Evolutionary conservation across 1,284 basidiomycete genomes (phyloP).

Genomic region (Ganoderma lingzhi): DNA sequence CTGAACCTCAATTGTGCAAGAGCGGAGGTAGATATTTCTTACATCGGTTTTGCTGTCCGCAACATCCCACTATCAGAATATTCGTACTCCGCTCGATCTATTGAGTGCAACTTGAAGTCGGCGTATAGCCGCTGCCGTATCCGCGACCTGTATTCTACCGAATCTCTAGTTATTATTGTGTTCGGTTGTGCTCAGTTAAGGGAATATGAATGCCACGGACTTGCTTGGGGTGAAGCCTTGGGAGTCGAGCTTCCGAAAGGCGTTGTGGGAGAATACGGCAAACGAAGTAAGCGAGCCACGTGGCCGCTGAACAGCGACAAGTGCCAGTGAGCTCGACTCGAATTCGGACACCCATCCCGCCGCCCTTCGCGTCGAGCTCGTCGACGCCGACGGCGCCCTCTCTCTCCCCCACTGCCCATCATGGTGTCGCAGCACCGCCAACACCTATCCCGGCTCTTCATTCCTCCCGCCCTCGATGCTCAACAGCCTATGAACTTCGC

Average conservation of each 20-base stretch:
- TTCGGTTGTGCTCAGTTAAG: too few relatives aligned
- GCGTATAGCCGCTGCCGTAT: too few relatives aligned
- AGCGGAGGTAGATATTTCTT: too few relatives aligned
- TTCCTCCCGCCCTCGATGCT: constrained; percentile 42
- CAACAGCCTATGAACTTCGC: constrained; percentile 43
- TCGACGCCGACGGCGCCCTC: constrained; percentile 11
- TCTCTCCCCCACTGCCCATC: constrained; percentile 8
- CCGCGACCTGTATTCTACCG: too few relatives aligned
- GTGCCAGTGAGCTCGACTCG: not conserved
- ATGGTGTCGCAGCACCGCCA: constrained; percentile 40
- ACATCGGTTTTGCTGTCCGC: too few relatives aligned
- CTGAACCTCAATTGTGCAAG: too few relatives aligned
- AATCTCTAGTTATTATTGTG: too few relatives aligned
- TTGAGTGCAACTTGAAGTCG: too few relatives aligned
- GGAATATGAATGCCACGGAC: too few relatives aligned
- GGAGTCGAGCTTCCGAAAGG: too few relatives aligned
- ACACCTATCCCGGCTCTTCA: constrained; percentile 46
- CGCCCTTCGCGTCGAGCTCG: constrained; percentile 19
- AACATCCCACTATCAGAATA: too few relatives aligned
- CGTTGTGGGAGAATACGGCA: not conserved
- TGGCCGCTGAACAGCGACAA: not conserved
- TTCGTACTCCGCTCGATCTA: too few relatives aligned
- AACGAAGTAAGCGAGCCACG: constrained; percentile 13
- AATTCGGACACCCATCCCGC: constrained; percentile 4
- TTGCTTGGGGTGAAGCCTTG: not conserved